Evolutionary conservation across 2,329 filamentous ascomycete genomes (phyloP).

Genomic region (Phoma herbarum): DNA sequence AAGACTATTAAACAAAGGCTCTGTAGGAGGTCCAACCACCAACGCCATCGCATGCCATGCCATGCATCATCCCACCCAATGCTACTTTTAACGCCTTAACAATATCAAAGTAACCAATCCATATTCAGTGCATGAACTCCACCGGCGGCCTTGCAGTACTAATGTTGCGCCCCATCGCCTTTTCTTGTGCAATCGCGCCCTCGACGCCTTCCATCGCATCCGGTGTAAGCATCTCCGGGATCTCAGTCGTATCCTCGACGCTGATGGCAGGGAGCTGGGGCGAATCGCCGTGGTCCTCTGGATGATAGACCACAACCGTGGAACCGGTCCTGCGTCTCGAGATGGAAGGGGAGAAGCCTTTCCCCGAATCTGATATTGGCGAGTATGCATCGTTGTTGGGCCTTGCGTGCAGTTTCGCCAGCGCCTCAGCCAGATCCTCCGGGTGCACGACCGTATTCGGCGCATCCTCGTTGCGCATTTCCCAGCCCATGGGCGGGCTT

Average conservation of each 20-base stretch:
- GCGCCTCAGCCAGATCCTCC: conserved; percentile 65
- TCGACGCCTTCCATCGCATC: conserved; percentile 47
- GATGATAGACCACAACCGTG: conserved; percentile 69
- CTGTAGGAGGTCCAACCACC: conserved; percentile 1
- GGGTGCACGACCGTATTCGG: conserved; percentile 73
- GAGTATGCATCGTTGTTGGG: conserved; percentile 30
- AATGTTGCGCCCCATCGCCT: conserved; percentile 44
- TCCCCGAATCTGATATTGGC: conserved; percentile 37
- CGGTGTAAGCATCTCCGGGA: conserved; percentile 58
- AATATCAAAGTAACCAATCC: background rate
- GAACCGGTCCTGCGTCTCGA: conserved; percentile 57
- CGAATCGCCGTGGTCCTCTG: conserved; percentile 67
- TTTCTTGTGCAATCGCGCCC: conserved; percentile 46
- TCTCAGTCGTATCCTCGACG: conserved; percentile 67
- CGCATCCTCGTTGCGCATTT: conserved; percentile 68
- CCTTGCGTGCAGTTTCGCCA: conserved; percentile 61
- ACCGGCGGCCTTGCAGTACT: conserved; percentile 52
- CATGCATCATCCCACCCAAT: background rate
- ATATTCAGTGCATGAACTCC: conserved; percentile 48
- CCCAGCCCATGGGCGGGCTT: conserved; percentile 71
- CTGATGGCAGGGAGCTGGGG: conserved; percentile 69
- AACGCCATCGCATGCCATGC: conserved; percentile 42
- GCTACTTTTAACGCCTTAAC: conserved; percentile 31
- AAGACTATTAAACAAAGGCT: background rate
- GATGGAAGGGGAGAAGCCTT: conserved; percentile 19